A percentile compares a stretch with the other conserved stretches of the same genome.
Conservation (phyloP, 164 flowering plant genomes). For the Dillenia turbinata region DNA sequence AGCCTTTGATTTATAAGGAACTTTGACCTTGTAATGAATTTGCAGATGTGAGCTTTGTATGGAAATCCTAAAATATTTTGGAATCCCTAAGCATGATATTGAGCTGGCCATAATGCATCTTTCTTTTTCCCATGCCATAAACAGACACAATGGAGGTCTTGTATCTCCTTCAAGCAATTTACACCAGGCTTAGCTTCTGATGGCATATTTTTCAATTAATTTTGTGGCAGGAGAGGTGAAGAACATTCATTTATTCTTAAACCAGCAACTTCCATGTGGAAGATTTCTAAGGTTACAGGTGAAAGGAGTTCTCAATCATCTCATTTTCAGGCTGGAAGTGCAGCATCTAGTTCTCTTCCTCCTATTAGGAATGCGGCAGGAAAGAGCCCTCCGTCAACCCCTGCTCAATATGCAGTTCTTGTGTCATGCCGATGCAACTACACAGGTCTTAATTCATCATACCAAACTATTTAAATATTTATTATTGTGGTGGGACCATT, state of each 20-base stretch:
- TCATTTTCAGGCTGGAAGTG: constrained; percentile 25
- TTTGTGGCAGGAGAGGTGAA: constrained; percentile 80
- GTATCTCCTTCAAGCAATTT: no score
- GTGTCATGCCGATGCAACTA: constrained; percentile 95
- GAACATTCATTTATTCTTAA: constrained; percentile 95
- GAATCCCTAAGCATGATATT: no score
- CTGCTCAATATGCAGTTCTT: constrained; percentile 72
- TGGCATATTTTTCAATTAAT: neutral
- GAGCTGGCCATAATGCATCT: no score
- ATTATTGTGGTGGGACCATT: neutral
- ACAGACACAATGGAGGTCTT: no score
- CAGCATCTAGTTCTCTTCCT: constrained; percentile 34
- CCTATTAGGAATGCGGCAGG: constrained; percentile 32
- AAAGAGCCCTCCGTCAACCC: constrained; percentile 29
- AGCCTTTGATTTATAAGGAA: no score
- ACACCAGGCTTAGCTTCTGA: no score
- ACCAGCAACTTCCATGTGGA: constrained; percentile 64
- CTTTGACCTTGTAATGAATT: no score
- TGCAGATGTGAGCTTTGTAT: no score
- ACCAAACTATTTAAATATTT: neutral
- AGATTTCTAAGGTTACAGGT: constrained; percentile 28
- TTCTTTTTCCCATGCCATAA: no score
- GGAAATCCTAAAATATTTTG: no score
- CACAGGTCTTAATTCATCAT: constrained; percentile 50
- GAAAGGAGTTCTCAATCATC: constrained; percentile 39